Evolutionary conservation across 1,284 basidiomycete species (phyloP), one percentile per base, ranked within the genome.

Genomic region (Lentinula novae-zelandiae): DNA sequence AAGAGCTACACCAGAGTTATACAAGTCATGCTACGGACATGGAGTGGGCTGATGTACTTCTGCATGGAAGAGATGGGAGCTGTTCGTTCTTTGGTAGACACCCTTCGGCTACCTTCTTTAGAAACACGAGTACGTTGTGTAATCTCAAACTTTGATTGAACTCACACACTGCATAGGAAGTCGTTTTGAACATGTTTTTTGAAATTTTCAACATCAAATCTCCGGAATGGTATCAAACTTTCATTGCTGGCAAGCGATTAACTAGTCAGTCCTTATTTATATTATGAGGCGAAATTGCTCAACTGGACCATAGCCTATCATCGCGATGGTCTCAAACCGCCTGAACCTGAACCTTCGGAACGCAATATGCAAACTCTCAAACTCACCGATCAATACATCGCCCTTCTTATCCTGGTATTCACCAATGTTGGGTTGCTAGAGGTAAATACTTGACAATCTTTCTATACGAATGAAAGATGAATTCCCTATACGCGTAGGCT

Each of bases 1-100:
- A 83, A 86, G 67, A 82, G 86, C 20, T 91, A 89, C 65, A 81
- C 90, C 3, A 88, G 84, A 67, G 86, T 96, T 53, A 87, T 97
- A 46, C 85, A 89, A 46, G 81, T 90, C 40, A 89, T 98, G 79
- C 74, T 99, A 53, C 84, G 92, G 52, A 95, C 92, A 9, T 99
- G 96, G 96, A 90, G 92, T 64, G 96, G 95, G 7, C 74, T 99
- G 36, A 87, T 98, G 81, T 98, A 98, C 72, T 88, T 98, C 65
- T 97, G 94, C 73, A 88, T 96, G 84, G 84, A 96, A 70, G 85
- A 93, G 67, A 90, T 91, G 78, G 80, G 86, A 17, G 93, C 95
- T 0, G 89, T 99, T 63, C 84, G 87, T 46, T 90, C 92, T 5
- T 77, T 99, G 22, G 84, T 99, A 34, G 84, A 95, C 68, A 93